phyloP scores from a whole-genome alignment of 2,329 filamentous ascomycete genomes.

The Stemphylium lycopersici region DNA sequence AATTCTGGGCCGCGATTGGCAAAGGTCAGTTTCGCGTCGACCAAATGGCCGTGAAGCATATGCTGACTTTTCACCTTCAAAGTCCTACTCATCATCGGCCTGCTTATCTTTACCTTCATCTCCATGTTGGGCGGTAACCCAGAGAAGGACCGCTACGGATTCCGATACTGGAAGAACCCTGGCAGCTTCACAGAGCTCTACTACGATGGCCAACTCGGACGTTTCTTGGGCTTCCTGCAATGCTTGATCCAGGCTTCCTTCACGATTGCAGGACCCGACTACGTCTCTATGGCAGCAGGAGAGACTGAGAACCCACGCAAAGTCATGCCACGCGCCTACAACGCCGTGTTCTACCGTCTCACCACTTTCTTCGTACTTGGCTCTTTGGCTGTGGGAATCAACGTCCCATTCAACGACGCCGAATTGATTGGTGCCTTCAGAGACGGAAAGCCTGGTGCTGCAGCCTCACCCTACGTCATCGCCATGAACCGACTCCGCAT shows the following conservation, averaged over 20 bases:
- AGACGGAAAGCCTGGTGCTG: conserved; percentile 67
- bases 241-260: conserved; percentile 69
- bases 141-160: conserved; percentile 56
- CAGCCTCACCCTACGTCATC: conserved; percentile 68
- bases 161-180: conserved; percentile 61
- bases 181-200: conserved; percentile 71
- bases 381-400: conserved; percentile 71
- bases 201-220: conserved; percentile 70
- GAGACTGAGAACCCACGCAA: conserved; percentile 55
- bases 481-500: conserved; percentile 63
- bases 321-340: conserved; percentile 73
- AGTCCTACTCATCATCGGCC: conserved; percentile 54
- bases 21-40: conserved; percentile 30
- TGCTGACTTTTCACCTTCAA: not conserved
- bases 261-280: conserved; percentile 56
- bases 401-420: conserved; percentile 71
- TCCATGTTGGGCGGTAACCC: conserved; percentile 86
- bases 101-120: conserved; percentile 70
- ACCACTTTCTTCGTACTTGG: conserved; percentile 78
- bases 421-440: conserved; percentile 66
- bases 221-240: conserved; percentile 76
- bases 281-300: conserved; percentile 57
- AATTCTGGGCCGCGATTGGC: conserved; percentile 74
- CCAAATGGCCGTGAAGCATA: not conserved
- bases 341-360: conserved; percentile 79